Base-by-base conservation (phyloP, 768 basidiomycete species). In the Lentinula lateritia region DNA sequence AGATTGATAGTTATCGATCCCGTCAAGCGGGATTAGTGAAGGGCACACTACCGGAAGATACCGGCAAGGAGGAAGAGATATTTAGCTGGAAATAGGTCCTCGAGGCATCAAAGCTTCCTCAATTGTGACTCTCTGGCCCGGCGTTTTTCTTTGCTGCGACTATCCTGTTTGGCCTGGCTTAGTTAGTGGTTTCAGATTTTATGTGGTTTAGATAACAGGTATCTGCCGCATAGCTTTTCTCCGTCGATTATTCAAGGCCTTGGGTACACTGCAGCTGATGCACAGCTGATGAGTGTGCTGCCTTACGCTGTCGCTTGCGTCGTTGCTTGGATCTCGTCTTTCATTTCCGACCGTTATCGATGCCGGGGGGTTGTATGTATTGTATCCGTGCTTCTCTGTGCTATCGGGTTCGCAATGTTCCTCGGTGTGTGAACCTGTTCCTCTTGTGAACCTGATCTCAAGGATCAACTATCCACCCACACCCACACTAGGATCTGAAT, bases 171-270 rank as follows among this genome's bases (percentile, higher is more conserved):
- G 77, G 72, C 5, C 70, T 82, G n/a, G 82, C 80, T 35, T 82
- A 81, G 83, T 83, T 67, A 63, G 55, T 62, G 38, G 43, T 41
- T 50, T 58, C 34, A 23, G 39, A 15, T 35, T 35, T 7, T 46
- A 16, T 52, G n/a, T 5, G 13, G 15, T 63, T 38, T 8, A 20
- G 1, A 39, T 13, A 1, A 9, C 7, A 8, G 7, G 13, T 39
- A 39, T 39, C 38, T 39, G 1, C 38, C 9, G 45, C 63, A 58
- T 52, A 84, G 89, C 66, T 92, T 93, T 72, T 75, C 83, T 7
- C 90, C 90, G 6, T 86, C 87, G 3, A 89, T 93, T 71, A 83
- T 92, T 6, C 75, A 82, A 35, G 75, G 77, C 18, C 78, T 89
- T 5, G 87, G 87, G 23, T 87, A 80, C 68, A 78, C 77, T 2